Conservation (phyloP, 371 early-diverging fungal genomes). For the Mortierella sp. region DNA sequence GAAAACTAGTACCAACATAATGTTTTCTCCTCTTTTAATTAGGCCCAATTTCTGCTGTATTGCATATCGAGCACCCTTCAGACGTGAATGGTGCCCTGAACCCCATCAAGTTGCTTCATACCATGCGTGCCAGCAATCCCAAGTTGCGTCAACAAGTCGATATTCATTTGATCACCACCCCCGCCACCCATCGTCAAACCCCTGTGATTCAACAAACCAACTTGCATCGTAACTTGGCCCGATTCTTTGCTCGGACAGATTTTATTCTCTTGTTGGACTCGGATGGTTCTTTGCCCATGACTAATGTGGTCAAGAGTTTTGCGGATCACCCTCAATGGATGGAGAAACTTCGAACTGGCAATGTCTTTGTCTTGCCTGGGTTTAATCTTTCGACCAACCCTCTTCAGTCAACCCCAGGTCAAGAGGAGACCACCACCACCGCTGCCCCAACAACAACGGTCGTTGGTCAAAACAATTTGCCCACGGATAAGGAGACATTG, state of each 20-base stretch:
- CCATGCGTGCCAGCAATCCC: slow-evolving; percentile 55
- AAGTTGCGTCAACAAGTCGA: slow-evolving; percentile 59
- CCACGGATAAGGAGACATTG: slow-evolving; percentile 27
- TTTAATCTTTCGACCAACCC: slow-evolving; percentile 28
- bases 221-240: slow-evolving; percentile 62
- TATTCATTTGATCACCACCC: slow-evolving; percentile 62
- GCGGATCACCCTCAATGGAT: slow-evolving; percentile 43
- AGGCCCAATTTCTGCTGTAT: slow-evolving; percentile 67
- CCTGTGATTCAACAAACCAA: slow-evolving; percentile 41
- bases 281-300: slow-evolving; percentile 54
- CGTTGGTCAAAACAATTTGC: slow-evolving; percentile 17
- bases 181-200: slow-evolving; percentile 40
- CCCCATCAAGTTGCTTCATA: slow-evolving; percentile 48
- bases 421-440: slow-evolving; percentile 5
- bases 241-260: slow-evolving; percentile 66
- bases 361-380: slow-evolving; percentile 69
- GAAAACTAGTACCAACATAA: too few relatives aligned
- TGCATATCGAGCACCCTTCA: slow-evolving; percentile 54
- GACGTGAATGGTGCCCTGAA: slow-evolving; percentile 18
- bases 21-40: too few relatives aligned
- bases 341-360: slow-evolving; percentile 57
- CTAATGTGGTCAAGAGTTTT: slow-evolving; percentile 37
- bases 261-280: slow-evolving; percentile 56
- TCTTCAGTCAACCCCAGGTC: neutral
- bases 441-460: neutral